Conservation (phyloP, 768 basidiomycete genomes). For the Termitomyces sp. region DNA sequence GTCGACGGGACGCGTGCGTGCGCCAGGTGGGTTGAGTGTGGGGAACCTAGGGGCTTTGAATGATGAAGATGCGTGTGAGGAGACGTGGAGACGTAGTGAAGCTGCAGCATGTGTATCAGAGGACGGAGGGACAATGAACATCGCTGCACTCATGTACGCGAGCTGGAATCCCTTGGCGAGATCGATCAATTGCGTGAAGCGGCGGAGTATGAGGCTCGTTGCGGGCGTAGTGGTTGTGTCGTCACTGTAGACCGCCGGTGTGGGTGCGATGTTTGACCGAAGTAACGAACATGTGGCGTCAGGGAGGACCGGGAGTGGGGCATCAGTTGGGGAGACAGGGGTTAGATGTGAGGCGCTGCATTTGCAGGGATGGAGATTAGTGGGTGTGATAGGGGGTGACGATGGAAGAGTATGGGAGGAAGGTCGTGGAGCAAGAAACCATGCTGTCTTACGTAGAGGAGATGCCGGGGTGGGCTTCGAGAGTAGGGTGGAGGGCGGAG, state of each 20-base stretch:
- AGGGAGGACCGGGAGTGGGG: conserved; percentile 24
- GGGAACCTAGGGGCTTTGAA: not conserved
- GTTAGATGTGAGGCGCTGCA: conserved; percentile 27
- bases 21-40: not conserved
- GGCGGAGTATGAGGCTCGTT: conserved; percentile 17
- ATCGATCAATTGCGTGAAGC: conserved; percentile 36
- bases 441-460: conserved; percentile 12
- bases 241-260: not conserved
- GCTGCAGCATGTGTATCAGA: not conserved
- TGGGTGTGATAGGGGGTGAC: conserved; percentile 11
- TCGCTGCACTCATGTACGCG: conserved; percentile 49
- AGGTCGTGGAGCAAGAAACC: conserved; percentile 18
- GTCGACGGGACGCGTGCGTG: not conserved
- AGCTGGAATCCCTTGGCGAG: conserved; percentile 52
- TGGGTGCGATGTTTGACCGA: not conserved
- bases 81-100: not conserved
- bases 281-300: not conserved
- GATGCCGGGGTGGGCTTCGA: not conserved
- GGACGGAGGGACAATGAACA: conserved; percentile 32
- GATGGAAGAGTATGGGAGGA: not conserved
- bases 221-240: not conserved
- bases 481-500: conserved; percentile 6
- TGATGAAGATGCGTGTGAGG: not conserved
- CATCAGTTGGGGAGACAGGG: conserved; percentile 29
- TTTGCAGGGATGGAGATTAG: conserved; percentile 23